Evolutionary conservation across 2,329 filamentous ascomycete genomes (phyloP).

Genomic region (Colletotrichum tamarilloi): DNA sequence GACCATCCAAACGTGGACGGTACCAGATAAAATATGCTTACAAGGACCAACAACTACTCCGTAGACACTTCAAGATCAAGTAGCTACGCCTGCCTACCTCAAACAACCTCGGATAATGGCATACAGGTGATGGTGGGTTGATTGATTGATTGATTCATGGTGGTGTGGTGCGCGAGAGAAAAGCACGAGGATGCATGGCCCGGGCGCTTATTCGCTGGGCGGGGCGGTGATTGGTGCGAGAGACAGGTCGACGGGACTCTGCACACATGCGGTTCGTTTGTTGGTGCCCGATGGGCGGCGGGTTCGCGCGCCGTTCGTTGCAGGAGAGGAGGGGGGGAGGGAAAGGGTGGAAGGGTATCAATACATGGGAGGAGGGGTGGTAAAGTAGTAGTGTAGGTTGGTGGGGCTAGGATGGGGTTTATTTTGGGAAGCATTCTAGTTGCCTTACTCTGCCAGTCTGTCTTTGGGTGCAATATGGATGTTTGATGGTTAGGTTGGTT

Average conservation of each 20-base stretch:
- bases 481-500: neutral
- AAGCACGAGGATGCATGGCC: neutral
- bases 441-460: neutral
- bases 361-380: neutral
- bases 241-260: too few species aligned
- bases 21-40: neutral
- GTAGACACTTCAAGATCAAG: neutral
- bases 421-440: neutral
- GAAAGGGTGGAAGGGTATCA: neutral
- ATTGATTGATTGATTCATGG: neutral
- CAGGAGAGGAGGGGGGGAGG: neutral
- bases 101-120: neutral
- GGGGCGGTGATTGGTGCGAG: neutral
- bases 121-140: neutral
- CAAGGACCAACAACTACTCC: too few species aligned
- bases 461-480: neutral
- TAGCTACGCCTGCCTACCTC: neutral
- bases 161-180: neutral
- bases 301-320: neutral
- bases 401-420: neutral
- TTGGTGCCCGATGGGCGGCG: conserved; percentile 12
- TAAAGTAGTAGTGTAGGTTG: neutral
- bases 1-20: neutral
- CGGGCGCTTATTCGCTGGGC: neutral
- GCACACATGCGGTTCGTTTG: neutral